Conservation (phyloP, 768 basidiomycete genomes). For the Phanerochaete carnosa region DNA sequence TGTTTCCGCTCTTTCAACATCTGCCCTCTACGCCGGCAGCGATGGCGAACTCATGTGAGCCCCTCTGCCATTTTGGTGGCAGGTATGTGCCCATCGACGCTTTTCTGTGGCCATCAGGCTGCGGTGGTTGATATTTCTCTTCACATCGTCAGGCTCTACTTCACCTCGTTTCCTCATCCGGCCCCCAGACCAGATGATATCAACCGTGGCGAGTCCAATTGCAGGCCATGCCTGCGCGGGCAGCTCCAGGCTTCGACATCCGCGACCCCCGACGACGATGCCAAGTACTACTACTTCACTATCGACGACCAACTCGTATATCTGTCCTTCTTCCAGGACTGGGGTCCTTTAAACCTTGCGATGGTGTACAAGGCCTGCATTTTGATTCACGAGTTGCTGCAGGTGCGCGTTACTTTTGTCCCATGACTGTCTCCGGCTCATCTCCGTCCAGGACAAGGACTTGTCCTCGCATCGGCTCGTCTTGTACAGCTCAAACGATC, state of each 20-base stretch:
- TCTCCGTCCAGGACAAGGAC: constrained; percentile 59
- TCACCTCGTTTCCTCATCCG: constrained; percentile 84
- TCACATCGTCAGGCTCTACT: constrained; percentile 56
- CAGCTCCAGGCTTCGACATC: constrained; percentile 57
- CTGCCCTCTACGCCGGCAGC: constrained; percentile 7
- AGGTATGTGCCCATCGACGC: constrained; percentile 43
- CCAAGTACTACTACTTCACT: constrained; percentile 86
- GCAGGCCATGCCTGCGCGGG: constrained; percentile 60
- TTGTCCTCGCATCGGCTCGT: constrained; percentile 73
- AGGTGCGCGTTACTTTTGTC: constrained; percentile 41
- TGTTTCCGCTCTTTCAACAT: constrained; percentile 15
- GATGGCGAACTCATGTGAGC: constrained; percentile 60
- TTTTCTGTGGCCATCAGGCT: neutral
- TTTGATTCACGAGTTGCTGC: constrained; percentile 83
- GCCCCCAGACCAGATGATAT: constrained; percentile 61
- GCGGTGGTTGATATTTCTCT: neutral
- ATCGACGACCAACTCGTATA: constrained; percentile 92
- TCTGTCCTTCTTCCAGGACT: constrained; percentile 92
- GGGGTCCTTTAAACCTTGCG: constrained; percentile 89
- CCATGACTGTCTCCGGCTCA: constrained; percentile 5
- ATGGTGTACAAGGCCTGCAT: constrained; percentile 94
- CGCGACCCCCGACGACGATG: constrained; percentile 68
- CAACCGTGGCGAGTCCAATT: constrained; percentile 54
- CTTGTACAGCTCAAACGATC: constrained; percentile 84
- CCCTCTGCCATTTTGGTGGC: constrained; percentile 75